Evolutionary conservation across 768 basidiomycete genomes (phyloP).

Genomic region (Pleurotus eryngii): DNA sequence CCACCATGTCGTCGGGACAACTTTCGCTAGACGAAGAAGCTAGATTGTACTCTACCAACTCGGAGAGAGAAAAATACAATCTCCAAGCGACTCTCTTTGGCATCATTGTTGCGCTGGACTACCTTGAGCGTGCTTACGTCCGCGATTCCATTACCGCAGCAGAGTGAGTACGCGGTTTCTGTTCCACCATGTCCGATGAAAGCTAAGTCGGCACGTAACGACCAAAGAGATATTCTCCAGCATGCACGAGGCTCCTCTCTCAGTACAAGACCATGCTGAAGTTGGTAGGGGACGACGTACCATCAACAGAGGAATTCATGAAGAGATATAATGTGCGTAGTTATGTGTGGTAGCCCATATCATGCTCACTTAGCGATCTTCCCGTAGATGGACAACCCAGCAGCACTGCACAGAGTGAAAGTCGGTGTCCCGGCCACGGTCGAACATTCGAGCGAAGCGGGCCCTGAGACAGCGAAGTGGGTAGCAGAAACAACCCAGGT

Average conservation of each 20-base stretch:
- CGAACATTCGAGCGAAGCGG: conserved; percentile 91
- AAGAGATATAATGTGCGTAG: conserved; percentile 69
- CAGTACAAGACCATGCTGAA: conserved; percentile 98
- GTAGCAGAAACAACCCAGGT: conserved; percentile 98
- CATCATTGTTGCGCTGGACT: conserved; percentile 88
- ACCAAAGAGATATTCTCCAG: conserved; percentile 87
- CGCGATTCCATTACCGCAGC: conserved; percentile 87
- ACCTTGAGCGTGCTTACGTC: conserved; percentile 93
- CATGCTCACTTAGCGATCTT: not conserved
- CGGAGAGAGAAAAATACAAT: conserved; percentile 83
- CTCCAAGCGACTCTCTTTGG: conserved; percentile 88
- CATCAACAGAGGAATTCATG: conserved; percentile 90
- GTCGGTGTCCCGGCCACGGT: conserved; percentile 97
- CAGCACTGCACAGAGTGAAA: conserved; percentile 84
- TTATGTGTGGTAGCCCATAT: not conserved
- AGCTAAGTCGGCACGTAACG: conserved; percentile 19
- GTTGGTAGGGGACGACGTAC: conserved; percentile 87
- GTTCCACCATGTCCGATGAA: not conserved
- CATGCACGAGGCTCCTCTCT: conserved; percentile 88
- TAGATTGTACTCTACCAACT: conserved; percentile 80
- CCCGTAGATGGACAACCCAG: conserved; percentile 84
- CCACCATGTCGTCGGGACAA: conserved; percentile 15
- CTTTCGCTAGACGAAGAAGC: conserved; percentile 87
- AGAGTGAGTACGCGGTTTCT: conserved; percentile 59
- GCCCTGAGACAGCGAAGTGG: conserved; percentile 61